These are phyloP conservation scores for Clitopilus hobsonii DNA, from an alignment of 768 basidiomycete species.

Conservation along the genomic window DNA sequence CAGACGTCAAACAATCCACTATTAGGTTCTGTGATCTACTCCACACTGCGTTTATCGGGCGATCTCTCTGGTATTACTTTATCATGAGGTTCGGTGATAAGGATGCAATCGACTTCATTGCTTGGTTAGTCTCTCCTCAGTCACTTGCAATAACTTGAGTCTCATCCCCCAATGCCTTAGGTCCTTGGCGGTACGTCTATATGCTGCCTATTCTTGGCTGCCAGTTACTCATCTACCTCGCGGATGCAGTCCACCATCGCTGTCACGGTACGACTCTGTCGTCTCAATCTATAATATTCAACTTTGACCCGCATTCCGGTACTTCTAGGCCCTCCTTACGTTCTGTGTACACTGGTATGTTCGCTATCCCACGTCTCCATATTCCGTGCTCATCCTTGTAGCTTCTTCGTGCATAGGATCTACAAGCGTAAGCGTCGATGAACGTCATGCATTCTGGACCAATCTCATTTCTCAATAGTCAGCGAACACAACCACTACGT, in stretches of 20 bases:
- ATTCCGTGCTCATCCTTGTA: conserved; percentile 4
- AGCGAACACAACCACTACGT: conserved; percentile 29
- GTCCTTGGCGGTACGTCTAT: conserved; percentile 31
- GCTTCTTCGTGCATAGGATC: conserved; percentile 37
- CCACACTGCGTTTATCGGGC: conserved; percentile 32
- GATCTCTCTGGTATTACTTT: conserved; percentile 34
- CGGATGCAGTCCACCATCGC: conserved; percentile 29
- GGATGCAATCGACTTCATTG: conserved; percentile 34
- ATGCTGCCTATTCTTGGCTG: not conserved
- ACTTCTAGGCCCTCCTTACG: conserved; percentile 36
- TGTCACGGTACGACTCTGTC: conserved; percentile 24
- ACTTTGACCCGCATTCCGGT: not conserved
- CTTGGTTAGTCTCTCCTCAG: conserved; percentile 31
- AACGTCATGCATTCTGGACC: too few species aligned
- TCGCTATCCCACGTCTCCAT: not conserved
- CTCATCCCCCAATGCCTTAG: conserved; percentile 13
- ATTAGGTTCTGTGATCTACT: conserved; percentile 25
- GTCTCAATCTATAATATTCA: not conserved
- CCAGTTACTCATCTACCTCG: not conserved
- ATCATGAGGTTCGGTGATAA: conserved; percentile 37
- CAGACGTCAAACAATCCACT: not conserved
- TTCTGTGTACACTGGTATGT: conserved; percentile 47
- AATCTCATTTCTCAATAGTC: conserved; percentile 19
- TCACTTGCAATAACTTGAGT: not conserved
- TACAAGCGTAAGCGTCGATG: conserved; percentile 35